A percentile compares a stretch with the other conserved stretches of the same genome.
Evolutionary conservation across 768 basidiomycete genomes (phyloP).

Genomic region (Serendipita sp.): DNA sequence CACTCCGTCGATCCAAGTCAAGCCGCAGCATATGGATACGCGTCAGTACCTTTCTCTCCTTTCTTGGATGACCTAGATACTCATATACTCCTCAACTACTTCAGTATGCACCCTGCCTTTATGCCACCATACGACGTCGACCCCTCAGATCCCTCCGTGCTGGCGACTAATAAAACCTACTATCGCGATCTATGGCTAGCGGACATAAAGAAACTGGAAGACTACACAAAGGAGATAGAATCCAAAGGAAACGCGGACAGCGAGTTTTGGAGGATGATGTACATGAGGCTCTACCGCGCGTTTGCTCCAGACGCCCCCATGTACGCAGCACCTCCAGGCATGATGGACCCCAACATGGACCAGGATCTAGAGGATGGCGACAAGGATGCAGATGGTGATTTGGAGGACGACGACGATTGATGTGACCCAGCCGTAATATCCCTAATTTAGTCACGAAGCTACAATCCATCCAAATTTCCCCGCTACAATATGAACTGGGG

Average conservation of each 20-base stretch:
- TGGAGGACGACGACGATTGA: not conserved
- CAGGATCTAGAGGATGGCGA: not conserved
- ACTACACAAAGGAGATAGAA: not conserved
- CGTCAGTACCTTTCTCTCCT: not conserved
- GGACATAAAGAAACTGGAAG: not conserved
- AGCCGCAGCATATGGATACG: not conserved
- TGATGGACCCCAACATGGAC: not conserved
- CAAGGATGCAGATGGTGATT: not conserved
- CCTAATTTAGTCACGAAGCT: too few relatives aligned
- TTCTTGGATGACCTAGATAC: not conserved
- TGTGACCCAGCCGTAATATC: not conserved
- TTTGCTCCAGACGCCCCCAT: constrained; percentile 5
- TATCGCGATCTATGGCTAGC: not conserved
- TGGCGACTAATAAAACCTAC: not conserved
- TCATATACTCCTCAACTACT: not conserved
- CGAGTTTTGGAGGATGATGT: constrained; percentile 5
- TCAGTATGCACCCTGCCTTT: not conserved
- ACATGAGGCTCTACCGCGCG: not conserved
- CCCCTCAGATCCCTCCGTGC: not conserved
- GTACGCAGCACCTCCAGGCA: not conserved
- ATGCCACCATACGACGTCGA: not conserved
- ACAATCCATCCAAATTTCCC: too few relatives aligned
- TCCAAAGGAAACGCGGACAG: not conserved
- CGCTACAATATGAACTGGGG: too few relatives aligned
- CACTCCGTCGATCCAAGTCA: not conserved